Evolutionary conservation across 1,139 yeast genomes (phyloP).

Genomic region (Geotrichum citri-aurantii): DNA sequence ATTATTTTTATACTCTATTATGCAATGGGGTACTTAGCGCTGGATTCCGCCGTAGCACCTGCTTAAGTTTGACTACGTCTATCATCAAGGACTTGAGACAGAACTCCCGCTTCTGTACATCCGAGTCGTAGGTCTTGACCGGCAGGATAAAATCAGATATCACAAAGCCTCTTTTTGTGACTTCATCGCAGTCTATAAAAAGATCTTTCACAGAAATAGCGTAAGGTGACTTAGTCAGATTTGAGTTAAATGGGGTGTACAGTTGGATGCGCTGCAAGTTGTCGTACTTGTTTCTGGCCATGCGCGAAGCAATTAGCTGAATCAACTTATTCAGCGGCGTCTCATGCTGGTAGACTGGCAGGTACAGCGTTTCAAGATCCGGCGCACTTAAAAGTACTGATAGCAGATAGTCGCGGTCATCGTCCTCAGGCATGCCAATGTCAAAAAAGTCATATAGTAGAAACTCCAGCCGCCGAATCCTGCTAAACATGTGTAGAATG

Average conservation of each 20-base stretch:
- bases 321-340: not conserved
- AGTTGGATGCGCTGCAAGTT: not conserved
- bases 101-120: not conserved
- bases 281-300: not conserved
- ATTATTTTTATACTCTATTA: not conserved
- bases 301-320: not conserved
- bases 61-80: not conserved
- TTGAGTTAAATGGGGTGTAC: not conserved
- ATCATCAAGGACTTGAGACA: not conserved
- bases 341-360: not conserved
- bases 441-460: not conserved
- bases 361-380: not conserved
- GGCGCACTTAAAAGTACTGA: not conserved
- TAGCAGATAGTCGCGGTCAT: not conserved
- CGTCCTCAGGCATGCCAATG: not conserved
- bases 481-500: not conserved
- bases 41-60: not conserved
- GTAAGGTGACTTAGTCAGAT: not conserved
- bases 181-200: not conserved
- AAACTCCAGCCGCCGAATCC: not conserved
- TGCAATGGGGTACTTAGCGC: not conserved
- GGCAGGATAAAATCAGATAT: conserved; percentile 1
- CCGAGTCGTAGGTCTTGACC: not conserved
- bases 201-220: not conserved
- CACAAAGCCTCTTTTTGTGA: not conserved